Base-by-base conservation (phyloP, 768 basidiomycete species). In the Cystobasidium onofrii region DNA sequence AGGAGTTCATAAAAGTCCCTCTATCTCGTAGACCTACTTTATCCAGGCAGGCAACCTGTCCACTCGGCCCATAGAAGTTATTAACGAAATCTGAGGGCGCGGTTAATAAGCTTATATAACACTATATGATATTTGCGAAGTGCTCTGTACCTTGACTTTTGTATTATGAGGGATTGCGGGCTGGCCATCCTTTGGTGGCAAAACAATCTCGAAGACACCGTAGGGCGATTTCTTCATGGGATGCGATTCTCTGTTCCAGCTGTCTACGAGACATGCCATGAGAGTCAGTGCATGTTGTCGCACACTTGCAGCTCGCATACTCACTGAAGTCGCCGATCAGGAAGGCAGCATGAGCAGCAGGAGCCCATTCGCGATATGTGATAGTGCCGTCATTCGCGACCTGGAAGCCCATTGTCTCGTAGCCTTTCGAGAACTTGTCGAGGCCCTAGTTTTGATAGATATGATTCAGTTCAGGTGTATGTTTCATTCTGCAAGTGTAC, bases 281-380 rank as follows among this genome's bases (percentile, higher is more conserved):
- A 62, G 61, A 27, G 15, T 73, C 27, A 64, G 54, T 33, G 64
- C 52, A 65, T 52, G 36, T 36, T 17, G 67, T 44, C 73, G 33
- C 77, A 72, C 27, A 75, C 50, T 25, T 72, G 39, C 4, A 12
- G 46, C 46, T 50, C 39, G 46, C n/a, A 7, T 7, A 86, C 92
- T 81, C 76, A 97, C 94, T 99, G 84, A 99, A 99, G 57, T 99
- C 95, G 54, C 96, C 96, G 78, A 92, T 92, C 72, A 99, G 82
- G 80, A 83, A 85, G 1, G 94, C 95, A 78, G 89, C 88, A 55
- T 78, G 83, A 20, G 90, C 94, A 77, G 90, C 90, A 0, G 96
- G 94, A 10, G 96, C 95, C 96, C 96, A 99, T 81, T 99, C 96
- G 77, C 90, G 85, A 81, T 98, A 98, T 9, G 85, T 82, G 34